phyloP scores from a whole-genome alignment of 208 protist species.

The Herpetomonas samuelpessoai region DNA sequence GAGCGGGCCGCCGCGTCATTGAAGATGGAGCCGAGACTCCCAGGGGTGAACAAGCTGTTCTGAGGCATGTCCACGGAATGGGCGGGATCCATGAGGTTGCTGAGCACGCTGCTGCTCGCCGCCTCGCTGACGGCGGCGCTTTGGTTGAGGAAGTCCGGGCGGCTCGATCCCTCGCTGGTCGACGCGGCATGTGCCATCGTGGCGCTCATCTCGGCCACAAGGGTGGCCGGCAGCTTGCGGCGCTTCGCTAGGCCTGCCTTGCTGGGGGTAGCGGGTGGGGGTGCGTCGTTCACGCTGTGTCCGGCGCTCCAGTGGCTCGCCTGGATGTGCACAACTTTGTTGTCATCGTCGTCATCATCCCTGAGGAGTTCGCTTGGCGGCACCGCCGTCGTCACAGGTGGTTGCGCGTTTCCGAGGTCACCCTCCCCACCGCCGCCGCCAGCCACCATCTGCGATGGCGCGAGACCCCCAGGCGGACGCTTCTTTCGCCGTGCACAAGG shows the following conservation, averaged over 20 bases:
- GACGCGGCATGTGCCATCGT: no score
- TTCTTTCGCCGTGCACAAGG: not conserved
- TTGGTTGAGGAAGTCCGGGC: not conserved
- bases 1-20: not conserved
- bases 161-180: not conserved
- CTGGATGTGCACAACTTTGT: no score
- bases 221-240: no score
- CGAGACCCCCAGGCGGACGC: no score
- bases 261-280: not conserved
- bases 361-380: no score
- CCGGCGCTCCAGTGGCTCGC: no score
- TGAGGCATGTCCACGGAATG: not conserved
- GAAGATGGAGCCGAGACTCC: not conserved
- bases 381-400: no score
- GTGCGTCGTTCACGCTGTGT: no score
- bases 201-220: no score
- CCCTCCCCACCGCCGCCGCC: not conserved
- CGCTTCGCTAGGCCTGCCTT: not conserved
- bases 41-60: not conserved
- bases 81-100: not conserved
- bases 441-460: no score
- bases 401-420: not conserved
- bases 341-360: no score
- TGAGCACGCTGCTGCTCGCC: slow-evolving; percentile 2
- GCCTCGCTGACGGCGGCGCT: not conserved